phyloP scores from a whole-genome alignment of 2,329 filamentous ascomycete genomes.

The Colletotrichum scovillei region DNA sequence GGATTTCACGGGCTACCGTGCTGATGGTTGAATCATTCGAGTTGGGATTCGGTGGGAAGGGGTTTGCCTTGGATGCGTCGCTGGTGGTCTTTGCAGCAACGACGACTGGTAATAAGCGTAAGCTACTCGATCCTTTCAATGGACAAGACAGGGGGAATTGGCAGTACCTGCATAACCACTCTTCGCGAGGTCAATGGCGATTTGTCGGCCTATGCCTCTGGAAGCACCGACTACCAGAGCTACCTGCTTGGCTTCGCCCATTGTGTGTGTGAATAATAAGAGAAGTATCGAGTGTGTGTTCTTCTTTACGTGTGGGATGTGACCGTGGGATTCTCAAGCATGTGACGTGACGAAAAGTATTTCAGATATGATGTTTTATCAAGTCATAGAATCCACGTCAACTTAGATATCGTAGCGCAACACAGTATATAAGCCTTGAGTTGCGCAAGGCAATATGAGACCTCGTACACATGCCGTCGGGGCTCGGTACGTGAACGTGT shows the following conservation, averaged over 20 bases:
- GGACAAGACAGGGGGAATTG: background rate
- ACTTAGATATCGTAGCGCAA: too few species aligned
- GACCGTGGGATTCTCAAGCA: background rate
- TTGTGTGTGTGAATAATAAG: slow-evolving; percentile 12
- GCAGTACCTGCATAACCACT: slow-evolving; percentile 76
- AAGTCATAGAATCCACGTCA: background rate
- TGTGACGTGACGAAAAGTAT: background rate
- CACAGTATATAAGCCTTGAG: background rate
- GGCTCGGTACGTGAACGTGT: slow-evolving; percentile 8
- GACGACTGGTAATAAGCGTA: slow-evolving; percentile 64
- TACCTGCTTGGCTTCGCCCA: slow-evolving; percentile 51
- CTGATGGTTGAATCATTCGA: slow-evolving; percentile 80
- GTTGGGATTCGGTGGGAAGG: slow-evolving; percentile 83
- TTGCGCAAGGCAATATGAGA: background rate
- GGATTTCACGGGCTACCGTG: slow-evolving; percentile 82
- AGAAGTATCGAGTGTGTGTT: background rate
- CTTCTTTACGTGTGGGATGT: background rate
- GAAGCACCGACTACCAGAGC: slow-evolving; percentile 82
- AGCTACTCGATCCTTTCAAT: background rate
- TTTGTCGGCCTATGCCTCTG: slow-evolving; percentile 82
- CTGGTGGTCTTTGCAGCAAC: slow-evolving; percentile 82
- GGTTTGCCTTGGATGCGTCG: slow-evolving; percentile 63
- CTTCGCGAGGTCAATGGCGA: slow-evolving; percentile 80
- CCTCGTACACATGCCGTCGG: slow-evolving; percentile 5
- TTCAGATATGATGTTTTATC: too few species aligned